Base-by-base conservation (phyloP, 73 alveolate genomes). In the Paramecium primaurelia region DNA sequence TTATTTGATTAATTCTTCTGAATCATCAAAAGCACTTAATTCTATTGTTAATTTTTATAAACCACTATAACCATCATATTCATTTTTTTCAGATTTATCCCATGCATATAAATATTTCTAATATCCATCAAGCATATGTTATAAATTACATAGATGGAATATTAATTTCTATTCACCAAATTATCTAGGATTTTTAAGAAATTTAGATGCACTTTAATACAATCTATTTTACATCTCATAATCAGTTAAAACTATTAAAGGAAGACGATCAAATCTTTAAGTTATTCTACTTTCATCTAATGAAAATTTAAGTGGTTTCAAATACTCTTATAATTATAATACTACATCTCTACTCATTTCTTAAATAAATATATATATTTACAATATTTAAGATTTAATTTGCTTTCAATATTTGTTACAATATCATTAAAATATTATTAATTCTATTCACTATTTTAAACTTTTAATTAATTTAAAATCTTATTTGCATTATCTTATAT, bases 1-100 rank as follows among this genome's bases (percentile, higher is more conserved):
- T 14, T 30, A 75, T 75, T 75, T 42, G n/a, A 38, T 30, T 11
- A 75, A 12, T 18, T 75, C 88, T 75, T 75, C 58, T 11, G 68
- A 38, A 20, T 75, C 88, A 75, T 75, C 88, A 75, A 75, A 75
- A 7, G 88, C 60, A 34, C 88, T 75, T 12, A 75, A 26, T 75
- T 75, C 88, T 12, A 75, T 75, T 38, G 60, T 75, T 75, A 75
- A 42, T 26, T 75, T 75, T n/a, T 75, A 42, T 75, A 75, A n/a
- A 9, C 88, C 88, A 38, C 88, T 42, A 38, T 38, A 75, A 1
- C 84, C 84, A 14, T 75, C 68, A 38, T 75, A 75, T 3, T 75
- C 88, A 38, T 36, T 75, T 75, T 75, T 75, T 8, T 75, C 88
- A 0, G 58, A 22, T 38, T 38, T 38, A 10, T 75, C 88, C 88